A percentile compares a stretch with the other conserved stretches of the same genome.
Conservation (phyloP, 192 early-diverging fungal species). For the Neocallimastix lanati region DNA sequence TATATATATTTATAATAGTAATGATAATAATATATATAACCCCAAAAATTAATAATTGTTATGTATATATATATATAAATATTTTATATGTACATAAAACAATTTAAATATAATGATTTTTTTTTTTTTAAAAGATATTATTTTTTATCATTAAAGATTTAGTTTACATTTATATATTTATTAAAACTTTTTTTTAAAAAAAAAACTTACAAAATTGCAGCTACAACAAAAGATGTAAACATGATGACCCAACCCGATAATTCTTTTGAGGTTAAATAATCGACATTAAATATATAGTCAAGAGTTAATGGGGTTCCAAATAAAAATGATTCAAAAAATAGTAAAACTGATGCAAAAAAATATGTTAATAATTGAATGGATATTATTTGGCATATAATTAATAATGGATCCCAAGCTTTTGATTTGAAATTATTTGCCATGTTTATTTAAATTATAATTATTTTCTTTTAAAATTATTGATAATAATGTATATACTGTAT, state of each 20-base stretch:
- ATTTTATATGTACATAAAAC: too few relatives aligned
- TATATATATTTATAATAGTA: too few relatives aligned
- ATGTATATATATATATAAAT: too few relatives aligned
- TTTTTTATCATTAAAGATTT: too few relatives aligned
- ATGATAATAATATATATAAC: too few relatives aligned
- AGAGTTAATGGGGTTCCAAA: neutral
- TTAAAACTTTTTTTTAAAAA: too few relatives aligned
- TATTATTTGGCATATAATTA: neutral
- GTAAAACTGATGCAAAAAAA: neutral
- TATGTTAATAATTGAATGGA: neutral
- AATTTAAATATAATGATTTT: too few relatives aligned
- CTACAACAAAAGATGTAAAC: neutral
- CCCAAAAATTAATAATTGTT: too few relatives aligned
- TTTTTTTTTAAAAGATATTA: too few relatives aligned
- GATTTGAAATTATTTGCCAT: neutral
- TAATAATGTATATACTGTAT: too few relatives aligned
- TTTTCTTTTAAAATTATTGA: too few relatives aligned
- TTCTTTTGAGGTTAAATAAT: neutral
- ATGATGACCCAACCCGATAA: neutral
- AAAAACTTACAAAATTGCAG: neutral
- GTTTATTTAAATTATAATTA: neutral
- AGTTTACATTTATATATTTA: too few relatives aligned
- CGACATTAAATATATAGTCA: neutral
- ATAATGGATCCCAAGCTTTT: neutral
- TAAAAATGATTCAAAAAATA: neutral